phyloP scores from a whole-genome alignment of 805 yeast species.

The Limtongozyma cylindracea region DNA sequence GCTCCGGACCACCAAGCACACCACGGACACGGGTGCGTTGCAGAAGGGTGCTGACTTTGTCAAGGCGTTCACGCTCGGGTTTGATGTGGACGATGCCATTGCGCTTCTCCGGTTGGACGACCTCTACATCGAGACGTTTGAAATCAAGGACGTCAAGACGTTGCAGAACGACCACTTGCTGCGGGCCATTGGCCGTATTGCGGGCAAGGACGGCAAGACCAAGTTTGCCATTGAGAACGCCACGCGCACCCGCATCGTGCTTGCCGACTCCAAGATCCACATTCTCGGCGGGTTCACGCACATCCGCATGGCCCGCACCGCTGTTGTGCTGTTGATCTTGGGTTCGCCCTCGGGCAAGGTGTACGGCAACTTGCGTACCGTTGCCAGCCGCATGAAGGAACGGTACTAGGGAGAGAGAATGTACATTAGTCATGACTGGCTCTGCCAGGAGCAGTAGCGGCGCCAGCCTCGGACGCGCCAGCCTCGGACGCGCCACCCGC shows the following conservation, averaged over 20 bases:
- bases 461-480: too few species aligned
- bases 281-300: conserved; percentile 93
- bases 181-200: conserved; percentile 98
- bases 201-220: conserved; percentile 98
- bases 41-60: conserved; percentile 97
- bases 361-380: conserved; percentile 89
- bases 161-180: conserved; percentile 89
- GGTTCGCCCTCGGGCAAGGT: conserved; percentile 99
- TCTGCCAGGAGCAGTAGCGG: too few species aligned
- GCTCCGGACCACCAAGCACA: conserved; percentile 54
- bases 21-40: conserved; percentile 81
- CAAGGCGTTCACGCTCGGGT: conserved; percentile 87
- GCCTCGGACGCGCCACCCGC: too few species aligned
- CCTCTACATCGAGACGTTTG: conserved; percentile 89
- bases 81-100: conserved; percentile 91
- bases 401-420: conserved; percentile 26
- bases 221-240: conserved; percentile 98
- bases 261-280: conserved; percentile 92
- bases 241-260: conserved; percentile 89
- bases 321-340: conserved; percentile 80
- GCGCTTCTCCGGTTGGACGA: conserved; percentile 88
- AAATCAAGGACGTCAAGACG: conserved; percentile 90
- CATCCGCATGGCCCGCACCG: conserved; percentile 95
- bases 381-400: conserved; percentile 93
- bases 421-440: background rate